Percentiles rank a stretch among this genome's conserved stretches.
Evolutionary conservation across 2,329 filamentous ascomycete genomes (phyloP).

Genomic region (Colletotrichum sp.): DNA sequence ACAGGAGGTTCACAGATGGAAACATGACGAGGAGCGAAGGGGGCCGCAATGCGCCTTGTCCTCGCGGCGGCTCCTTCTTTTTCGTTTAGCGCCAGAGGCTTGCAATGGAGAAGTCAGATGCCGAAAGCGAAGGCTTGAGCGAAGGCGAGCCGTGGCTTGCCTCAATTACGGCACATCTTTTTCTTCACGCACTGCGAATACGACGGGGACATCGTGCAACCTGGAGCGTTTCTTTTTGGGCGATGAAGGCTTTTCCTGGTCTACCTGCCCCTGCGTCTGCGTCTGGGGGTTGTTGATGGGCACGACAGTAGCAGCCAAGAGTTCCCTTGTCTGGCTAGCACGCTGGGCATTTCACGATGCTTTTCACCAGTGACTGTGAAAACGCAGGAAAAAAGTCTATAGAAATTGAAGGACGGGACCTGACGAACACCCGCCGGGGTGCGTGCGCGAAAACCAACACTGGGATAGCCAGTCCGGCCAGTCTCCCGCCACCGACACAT

Average conservation of each 20-base stretch:
- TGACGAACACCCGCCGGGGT: slow-evolving; percentile 8
- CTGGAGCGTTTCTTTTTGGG: background rate
- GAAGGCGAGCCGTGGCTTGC: background rate
- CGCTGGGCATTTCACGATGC: background rate
- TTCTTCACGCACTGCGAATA: background rate
- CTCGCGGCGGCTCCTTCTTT: background rate
- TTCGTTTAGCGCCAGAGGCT: background rate
- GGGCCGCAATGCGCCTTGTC: background rate
- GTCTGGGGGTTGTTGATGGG: background rate
- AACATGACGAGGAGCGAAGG: background rate
- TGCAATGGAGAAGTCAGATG: background rate
- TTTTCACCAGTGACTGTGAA: background rate
- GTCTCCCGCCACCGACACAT: background rate
- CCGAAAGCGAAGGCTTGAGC: background rate
- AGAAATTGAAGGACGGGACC: background rate
- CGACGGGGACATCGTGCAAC: background rate
- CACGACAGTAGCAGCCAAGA: background rate
- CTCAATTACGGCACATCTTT: background rate
- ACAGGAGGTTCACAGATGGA: background rate
- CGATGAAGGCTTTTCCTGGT: background rate
- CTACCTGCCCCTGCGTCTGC: background rate
- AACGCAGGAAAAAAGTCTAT: background rate
- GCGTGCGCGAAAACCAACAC: background rate
- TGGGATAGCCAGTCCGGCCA: background rate
- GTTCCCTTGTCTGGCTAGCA: background rate